These are phyloP conservation scores for Fusarium sacchari DNA, from an alignment of 2,329 filamentous ascomycete genomes.

Conservation along the genomic window DNA sequence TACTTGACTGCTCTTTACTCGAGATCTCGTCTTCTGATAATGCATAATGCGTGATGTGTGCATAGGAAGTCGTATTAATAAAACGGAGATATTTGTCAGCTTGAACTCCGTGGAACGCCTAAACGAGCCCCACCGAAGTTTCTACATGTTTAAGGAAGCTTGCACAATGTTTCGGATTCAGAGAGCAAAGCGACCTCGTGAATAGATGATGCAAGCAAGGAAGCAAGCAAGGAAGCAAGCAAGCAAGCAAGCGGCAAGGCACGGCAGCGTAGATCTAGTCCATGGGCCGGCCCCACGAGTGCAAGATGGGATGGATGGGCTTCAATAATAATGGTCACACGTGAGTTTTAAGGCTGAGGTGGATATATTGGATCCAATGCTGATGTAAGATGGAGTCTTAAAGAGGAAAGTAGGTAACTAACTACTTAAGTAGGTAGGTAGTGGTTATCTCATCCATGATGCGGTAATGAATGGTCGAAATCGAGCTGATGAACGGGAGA, in stretches of 20 bases:
- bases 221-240: background rate
- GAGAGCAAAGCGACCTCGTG: background rate
- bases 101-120: constrained; percentile 20
- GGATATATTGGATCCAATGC: background rate
- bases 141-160: background rate
- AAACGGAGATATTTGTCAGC: constrained; percentile 15
- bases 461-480: background rate
- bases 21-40: background rate
- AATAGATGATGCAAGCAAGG: background rate
- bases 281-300: background rate
- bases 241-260: background rate
- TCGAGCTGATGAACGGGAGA: background rate
- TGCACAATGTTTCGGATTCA: background rate
- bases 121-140: constrained; percentile 5
- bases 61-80: background rate
- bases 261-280: background rate
- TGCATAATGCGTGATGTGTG: background rate
- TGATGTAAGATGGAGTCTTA: background rate
- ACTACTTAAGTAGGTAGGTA: no score
- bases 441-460: background rate
- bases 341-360: background rate
- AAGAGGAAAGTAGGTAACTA: background rate
- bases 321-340: background rate
- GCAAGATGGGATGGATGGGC: background rate
- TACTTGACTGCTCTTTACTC: background rate